Evolutionary conservation across 805 yeast species (phyloP).

Genomic region (Myxozyma melibiosi): DNA sequence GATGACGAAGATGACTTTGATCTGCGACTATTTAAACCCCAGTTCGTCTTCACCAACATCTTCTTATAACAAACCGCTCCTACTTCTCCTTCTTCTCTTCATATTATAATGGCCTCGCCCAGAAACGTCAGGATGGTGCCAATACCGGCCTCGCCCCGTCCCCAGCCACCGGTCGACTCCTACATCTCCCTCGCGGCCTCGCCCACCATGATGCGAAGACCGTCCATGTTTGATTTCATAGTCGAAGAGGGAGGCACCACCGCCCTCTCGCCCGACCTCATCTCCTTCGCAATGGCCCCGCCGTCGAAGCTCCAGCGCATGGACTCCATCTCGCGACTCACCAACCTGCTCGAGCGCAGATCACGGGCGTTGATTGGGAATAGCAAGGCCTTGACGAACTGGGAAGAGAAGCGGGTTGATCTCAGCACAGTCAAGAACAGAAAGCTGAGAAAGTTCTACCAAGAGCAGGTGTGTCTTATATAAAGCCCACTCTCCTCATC

Average conservation of each 20-base stretch:
- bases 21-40: neutral
- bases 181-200: constrained; percentile 30
- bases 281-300: constrained; percentile 31
- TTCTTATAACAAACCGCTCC: too few relatives aligned
- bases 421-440: constrained; percentile 36
- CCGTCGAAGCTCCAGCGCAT: constrained; percentile 29
- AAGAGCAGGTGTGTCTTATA: constrained; percentile 51
- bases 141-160: neutral
- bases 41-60: neutral
- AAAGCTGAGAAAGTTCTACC: constrained; percentile 52
- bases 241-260: constrained; percentile 24
- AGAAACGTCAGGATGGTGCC: constrained; percentile 5
- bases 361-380: constrained; percentile 53
- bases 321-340: constrained; percentile 33
- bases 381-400: constrained; percentile 45
- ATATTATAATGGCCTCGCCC: constrained; percentile 19
- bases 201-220: constrained; percentile 29
- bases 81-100: neutral
- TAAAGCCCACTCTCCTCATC: constrained; percentile 31
- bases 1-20: constrained; percentile 1
- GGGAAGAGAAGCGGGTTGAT: constrained; percentile 43
- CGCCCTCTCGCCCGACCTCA: constrained; percentile 27
- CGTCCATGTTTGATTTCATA: constrained; percentile 28
- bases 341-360: constrained; percentile 48
- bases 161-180: neutral